A percentile compares a stretch with the other conserved stretches of the same genome.
These are phyloP conservation scores for Diplotaxis tenuifolia DNA, from an alignment of 345 rosid genomes.

Conservation along the genomic window DNA sequence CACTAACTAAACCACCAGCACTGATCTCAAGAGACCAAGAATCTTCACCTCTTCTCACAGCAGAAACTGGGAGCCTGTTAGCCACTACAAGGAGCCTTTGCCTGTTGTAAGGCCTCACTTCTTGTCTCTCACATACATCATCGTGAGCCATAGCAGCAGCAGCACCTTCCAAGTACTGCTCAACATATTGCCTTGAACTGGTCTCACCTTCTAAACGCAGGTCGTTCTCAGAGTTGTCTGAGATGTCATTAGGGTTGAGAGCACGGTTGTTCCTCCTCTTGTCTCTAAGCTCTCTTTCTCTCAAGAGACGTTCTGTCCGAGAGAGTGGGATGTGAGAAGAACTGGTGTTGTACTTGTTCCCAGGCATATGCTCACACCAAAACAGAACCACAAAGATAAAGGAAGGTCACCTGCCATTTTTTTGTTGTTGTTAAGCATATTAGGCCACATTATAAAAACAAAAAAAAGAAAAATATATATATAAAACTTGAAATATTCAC, in stretches of 20 bases:
- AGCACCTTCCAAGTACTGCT: slow-evolving; percentile 67
- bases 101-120: slow-evolving; percentile 60
- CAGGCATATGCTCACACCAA: slow-evolving; percentile 84
- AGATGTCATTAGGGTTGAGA: slow-evolving; percentile 51
- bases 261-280: slow-evolving; percentile 56
- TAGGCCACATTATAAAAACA: slow-evolving; percentile 30
- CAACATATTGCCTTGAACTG: slow-evolving; percentile 49
- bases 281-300: slow-evolving; percentile 73
- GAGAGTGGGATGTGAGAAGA: slow-evolving; percentile 48
- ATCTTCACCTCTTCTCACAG: slow-evolving; percentile 90
- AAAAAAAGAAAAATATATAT: slow-evolving; percentile 3
- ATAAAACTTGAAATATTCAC: slow-evolving; percentile 4
- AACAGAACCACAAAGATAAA: slow-evolving; percentile 28
- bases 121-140: slow-evolving; percentile 60
- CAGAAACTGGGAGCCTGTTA: slow-evolving; percentile 96
- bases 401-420: slow-evolving; percentile 55
- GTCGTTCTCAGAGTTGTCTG: slow-evolving; percentile 53
- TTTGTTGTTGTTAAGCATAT: slow-evolving; percentile 34
- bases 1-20: slow-evolving; percentile 95
- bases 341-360: slow-evolving; percentile 72
- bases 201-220: slow-evolving; percentile 51
- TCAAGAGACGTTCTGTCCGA: slow-evolving; percentile 75
- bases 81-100: slow-evolving; percentile 96
- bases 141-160: slow-evolving; percentile 46
- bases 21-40: slow-evolving; percentile 95